Conservation (phyloP, 371 early-diverging fungal genomes). For the Nematocida ausubeli region DNA sequence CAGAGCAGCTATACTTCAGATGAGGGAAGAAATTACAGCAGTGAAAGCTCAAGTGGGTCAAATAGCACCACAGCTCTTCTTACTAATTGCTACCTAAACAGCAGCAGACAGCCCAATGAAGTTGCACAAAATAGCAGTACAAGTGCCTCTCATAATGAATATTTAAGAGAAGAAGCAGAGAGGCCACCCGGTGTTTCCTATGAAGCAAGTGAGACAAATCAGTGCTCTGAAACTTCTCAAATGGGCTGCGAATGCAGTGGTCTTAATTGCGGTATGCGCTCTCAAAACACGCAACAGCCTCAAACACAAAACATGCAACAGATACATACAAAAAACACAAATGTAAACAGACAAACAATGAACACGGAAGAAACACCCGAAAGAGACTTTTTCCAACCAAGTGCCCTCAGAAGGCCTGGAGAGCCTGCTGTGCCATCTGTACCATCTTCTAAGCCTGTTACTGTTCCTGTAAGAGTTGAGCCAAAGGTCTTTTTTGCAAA, state of each 20-base stretch:
- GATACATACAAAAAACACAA: constrained; percentile 15
- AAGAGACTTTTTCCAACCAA: constrained; percentile 29
- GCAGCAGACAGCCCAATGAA: background rate
- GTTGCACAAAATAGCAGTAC: background rate
- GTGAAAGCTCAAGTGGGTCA: background rate
- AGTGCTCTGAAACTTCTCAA: background rate
- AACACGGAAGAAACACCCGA: constrained; percentile 2
- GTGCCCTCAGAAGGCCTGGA: constrained; percentile 4
- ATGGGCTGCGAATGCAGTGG: no score
- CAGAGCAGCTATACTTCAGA: background rate
- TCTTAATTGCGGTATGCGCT: no score
- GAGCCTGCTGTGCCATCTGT: constrained; percentile 25
- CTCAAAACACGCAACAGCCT: background rate
- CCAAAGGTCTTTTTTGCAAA: constrained; percentile 99
- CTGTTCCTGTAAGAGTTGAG: constrained; percentile 75
- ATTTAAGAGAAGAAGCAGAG: background rate
- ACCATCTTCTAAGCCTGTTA: constrained; percentile 56
- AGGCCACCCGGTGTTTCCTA: background rate
- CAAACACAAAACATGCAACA: constrained; percentile 17
- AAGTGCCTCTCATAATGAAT: background rate
- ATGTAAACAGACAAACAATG: constrained; percentile 57
- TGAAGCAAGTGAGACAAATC: background rate
- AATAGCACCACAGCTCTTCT: background rate
- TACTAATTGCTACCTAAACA: no score
- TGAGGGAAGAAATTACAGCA: background rate